Evolutionary conservation across 208 protist genomes (phyloP).

Genomic region (Acanthamoeba lenticulata): DNA sequence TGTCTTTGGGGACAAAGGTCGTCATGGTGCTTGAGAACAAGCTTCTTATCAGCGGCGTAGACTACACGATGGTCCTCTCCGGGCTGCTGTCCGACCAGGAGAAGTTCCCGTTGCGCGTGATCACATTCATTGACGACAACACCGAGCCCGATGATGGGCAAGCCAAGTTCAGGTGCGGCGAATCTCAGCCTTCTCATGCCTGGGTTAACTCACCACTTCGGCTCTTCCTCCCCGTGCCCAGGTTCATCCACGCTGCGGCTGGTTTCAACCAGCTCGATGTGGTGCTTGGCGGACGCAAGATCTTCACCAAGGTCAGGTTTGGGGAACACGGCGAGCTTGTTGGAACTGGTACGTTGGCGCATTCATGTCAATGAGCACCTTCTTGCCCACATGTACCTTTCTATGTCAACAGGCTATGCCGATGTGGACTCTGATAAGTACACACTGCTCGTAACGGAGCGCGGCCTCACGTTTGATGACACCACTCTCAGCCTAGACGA

Average conservation of each 20-base stretch:
- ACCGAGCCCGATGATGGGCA: neutral
- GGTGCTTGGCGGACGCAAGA: neutral
- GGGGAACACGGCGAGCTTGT: neutral
- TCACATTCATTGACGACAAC: conserved; percentile 21
- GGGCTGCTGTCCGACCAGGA: neutral
- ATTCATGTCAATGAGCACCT: neutral
- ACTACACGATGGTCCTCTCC: neutral
- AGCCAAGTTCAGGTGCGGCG: neutral
- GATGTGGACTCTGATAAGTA: neutral
- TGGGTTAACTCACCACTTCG: neutral
- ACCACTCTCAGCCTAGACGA: neutral
- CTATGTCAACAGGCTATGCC: neutral
- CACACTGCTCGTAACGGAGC: neutral
- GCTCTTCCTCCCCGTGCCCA: neutral
- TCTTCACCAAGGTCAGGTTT: neutral
- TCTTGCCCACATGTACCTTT: neutral
- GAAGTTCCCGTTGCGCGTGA: neutral
- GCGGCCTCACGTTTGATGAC: neutral
- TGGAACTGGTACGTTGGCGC: neutral
- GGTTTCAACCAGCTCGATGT: neutral
- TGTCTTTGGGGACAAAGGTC: neutral
- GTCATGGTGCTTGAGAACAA: neutral
- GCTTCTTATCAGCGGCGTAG: neutral
- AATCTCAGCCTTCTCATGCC: neutral
- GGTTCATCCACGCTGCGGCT: neutral